phyloP scores from a whole-genome alignment of 306 rosid species.

The Trifolium subterraneum region DNA sequence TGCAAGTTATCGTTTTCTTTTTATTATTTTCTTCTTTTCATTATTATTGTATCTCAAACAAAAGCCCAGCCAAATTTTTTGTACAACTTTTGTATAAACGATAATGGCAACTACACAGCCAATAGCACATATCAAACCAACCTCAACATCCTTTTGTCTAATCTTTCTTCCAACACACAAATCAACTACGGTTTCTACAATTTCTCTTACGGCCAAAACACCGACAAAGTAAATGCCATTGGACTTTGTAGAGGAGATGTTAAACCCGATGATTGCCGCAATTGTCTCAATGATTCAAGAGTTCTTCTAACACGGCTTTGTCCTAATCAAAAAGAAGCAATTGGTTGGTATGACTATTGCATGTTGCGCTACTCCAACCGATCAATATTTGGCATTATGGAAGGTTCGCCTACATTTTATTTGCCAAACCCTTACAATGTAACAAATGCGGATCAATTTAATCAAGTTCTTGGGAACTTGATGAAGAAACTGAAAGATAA shows the following conservation, averaged over 20 bases:
- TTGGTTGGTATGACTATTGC: neutral
- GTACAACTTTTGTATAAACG: neutral
- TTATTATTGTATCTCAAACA: neutral
- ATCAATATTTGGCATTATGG: neutral
- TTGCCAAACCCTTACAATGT: neutral
- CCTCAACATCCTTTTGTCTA: neutral
- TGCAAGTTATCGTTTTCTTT: neutral
- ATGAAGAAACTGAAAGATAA: neutral
- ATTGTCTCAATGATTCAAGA: conserved; percentile 42
- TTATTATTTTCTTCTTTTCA: neutral
- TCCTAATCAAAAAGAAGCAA: neutral
- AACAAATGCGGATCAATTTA: neutral
- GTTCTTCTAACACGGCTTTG: neutral
- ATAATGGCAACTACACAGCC: neutral
- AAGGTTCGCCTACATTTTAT: neutral
- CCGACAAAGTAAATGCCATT: neutral
- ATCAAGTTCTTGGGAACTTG: neutral
- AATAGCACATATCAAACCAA: neutral
- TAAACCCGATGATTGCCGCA: conserved; percentile 19
- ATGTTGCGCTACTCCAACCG: neutral
- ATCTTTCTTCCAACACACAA: neutral
- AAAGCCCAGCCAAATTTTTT: neutral
- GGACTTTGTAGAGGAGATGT: conserved; percentile 32
- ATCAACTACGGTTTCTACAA: conserved; percentile 2
- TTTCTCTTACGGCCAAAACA: neutral